A percentile compares a stretch with the other conserved stretches of the same genome.
Conservation (phyloP, 2,329 filamentous ascomycete species). For the Incumbomyces delicatus region DNA sequence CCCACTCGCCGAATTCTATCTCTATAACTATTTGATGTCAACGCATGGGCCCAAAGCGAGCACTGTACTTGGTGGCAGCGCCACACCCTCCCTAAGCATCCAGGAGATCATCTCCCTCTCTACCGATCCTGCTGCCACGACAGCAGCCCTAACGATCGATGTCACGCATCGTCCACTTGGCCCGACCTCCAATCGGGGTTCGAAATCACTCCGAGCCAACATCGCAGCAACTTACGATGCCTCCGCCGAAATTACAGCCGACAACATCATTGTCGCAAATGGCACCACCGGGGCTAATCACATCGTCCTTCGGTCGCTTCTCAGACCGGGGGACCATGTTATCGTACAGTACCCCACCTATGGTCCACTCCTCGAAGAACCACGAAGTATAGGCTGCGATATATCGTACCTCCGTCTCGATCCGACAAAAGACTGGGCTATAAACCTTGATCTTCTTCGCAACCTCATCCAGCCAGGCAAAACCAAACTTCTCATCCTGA, state of each 20-base stretch:
- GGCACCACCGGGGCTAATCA: constrained; percentile 80
- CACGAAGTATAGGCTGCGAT: constrained; percentile 62
- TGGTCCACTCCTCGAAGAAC: constrained; percentile 71
- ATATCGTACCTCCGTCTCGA: constrained; percentile 67
- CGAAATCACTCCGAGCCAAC: constrained; percentile 19
- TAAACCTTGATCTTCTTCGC: constrained; percentile 57
- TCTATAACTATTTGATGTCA: constrained; percentile 10
- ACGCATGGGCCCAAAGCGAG: constrained; percentile 7
- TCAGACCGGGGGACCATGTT: constrained; percentile 67
- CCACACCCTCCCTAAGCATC: constrained; percentile 52
- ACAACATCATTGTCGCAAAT: constrained; percentile 67
- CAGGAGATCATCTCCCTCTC: constrained; percentile 54
- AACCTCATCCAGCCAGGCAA: constrained; percentile 41
- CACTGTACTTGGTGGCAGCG: constrained; percentile 14
- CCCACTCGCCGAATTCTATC: neutral
- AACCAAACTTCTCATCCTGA: constrained; percentile 52
- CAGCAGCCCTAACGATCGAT: constrained; percentile 10
- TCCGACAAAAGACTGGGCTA: constrained; percentile 54
- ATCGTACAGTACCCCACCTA: constrained; percentile 82
- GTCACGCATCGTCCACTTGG: constrained; percentile 14
- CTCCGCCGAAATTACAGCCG: constrained; percentile 28
- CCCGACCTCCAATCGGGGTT: constrained; percentile 23
- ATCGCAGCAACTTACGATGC: constrained; percentile 22
- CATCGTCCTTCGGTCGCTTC: constrained; percentile 60
- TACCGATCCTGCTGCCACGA: constrained; percentile 26